Conservation (phyloP, 768 basidiomycete species). For the Hortiboletus campestris region DNA sequence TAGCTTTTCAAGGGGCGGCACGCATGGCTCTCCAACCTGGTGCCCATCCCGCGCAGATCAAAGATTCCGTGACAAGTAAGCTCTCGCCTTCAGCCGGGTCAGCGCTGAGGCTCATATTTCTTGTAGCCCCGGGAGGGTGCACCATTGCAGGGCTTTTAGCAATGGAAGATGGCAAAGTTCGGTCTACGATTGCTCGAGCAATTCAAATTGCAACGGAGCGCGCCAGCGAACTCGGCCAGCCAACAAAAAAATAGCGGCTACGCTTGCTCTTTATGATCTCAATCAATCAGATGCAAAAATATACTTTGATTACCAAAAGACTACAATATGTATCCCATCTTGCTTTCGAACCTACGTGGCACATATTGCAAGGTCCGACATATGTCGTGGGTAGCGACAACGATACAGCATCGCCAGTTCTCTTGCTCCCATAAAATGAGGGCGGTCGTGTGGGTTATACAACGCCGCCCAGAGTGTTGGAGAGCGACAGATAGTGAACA, state of each 20-base stretch:
- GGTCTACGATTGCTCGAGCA: slow-evolving; percentile 91
- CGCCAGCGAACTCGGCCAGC: slow-evolving; percentile 82
- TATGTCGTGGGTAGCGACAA: slow-evolving; percentile 34
- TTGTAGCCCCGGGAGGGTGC: slow-evolving; percentile 90
- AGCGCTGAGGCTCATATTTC: neutral
- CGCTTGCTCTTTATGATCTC: neutral
- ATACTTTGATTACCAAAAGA: neutral
- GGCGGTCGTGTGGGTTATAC: slow-evolving; percentile 66
- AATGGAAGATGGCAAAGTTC: slow-evolving; percentile 89
- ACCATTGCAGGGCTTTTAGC: slow-evolving; percentile 97
- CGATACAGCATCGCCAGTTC: slow-evolving; percentile 25
- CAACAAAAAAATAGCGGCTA: slow-evolving; percentile 43
- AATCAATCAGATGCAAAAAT: neutral
- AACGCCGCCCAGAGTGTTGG: slow-evolving; percentile 95
- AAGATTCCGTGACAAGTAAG: slow-evolving; percentile 96
- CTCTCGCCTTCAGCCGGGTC: slow-evolving; percentile 3
- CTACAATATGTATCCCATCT: slow-evolving; percentile 28
- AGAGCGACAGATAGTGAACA: slow-evolving; percentile 51
- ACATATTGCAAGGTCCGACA: slow-evolving; percentile 30
- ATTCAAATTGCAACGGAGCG: slow-evolving; percentile 93
- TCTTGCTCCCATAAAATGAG: slow-evolving; percentile 98
- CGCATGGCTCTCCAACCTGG: slow-evolving; percentile 89
- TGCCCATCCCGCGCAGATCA: slow-evolving; percentile 93
- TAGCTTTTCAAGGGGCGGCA: slow-evolving; percentile 94
- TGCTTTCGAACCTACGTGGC: slow-evolving; percentile 36